Percentiles rank a stretch among this genome's conserved stretches.
Conservation (phyloP, 1,284 basidiomycete species). For the Athelia sp. region DNA sequence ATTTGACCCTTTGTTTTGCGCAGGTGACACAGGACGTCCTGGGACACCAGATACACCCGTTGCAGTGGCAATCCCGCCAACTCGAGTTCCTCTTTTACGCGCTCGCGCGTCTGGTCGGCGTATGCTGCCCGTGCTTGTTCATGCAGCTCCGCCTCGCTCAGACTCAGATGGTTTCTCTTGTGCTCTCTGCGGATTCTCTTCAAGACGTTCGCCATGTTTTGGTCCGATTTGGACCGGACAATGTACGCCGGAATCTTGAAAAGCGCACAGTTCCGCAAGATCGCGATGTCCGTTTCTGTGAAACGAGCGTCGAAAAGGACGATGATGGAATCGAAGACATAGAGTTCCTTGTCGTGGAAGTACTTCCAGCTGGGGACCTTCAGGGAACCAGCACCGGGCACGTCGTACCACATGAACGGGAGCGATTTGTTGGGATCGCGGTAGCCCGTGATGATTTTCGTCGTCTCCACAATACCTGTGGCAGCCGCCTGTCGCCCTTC, state of each 20-base stretch:
- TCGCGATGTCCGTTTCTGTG: too few species aligned
- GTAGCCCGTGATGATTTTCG: conserved; percentile 27
- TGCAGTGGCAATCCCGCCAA: too few species aligned
- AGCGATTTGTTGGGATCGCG: conserved; percentile 18
- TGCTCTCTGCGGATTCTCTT: conserved; percentile 19
- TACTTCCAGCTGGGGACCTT: conserved; percentile 29
- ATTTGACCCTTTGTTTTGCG: too few species aligned
- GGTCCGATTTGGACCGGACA: conserved; percentile 31
- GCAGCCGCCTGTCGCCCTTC: conserved; percentile 21
- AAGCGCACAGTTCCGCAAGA: conserved; percentile 23
- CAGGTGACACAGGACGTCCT: too few species aligned
- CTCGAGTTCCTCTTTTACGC: too few species aligned
- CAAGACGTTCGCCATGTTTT: conserved; percentile 25
- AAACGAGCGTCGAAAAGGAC: too few species aligned
- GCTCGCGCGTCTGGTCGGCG: too few species aligned
- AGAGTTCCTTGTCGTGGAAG: conserved; percentile 31
- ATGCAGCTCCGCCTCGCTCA: too few species aligned
- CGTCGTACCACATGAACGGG: conserved; percentile 28
- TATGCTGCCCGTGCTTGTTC: too few species aligned
- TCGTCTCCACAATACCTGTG: conserved; percentile 23
- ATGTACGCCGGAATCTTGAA: conserved; percentile 28
- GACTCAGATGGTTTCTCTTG: conserved; percentile 17
- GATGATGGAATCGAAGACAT: conserved; percentile 30
- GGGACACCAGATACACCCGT: too few species aligned
- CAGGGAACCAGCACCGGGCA: conserved; percentile 30